A percentile compares a stretch with the other conserved stretches of the same genome.
Conservation (phyloP, 202 grass and related monocot genomes). For the Dendrocalamus latiflorus region DNA sequence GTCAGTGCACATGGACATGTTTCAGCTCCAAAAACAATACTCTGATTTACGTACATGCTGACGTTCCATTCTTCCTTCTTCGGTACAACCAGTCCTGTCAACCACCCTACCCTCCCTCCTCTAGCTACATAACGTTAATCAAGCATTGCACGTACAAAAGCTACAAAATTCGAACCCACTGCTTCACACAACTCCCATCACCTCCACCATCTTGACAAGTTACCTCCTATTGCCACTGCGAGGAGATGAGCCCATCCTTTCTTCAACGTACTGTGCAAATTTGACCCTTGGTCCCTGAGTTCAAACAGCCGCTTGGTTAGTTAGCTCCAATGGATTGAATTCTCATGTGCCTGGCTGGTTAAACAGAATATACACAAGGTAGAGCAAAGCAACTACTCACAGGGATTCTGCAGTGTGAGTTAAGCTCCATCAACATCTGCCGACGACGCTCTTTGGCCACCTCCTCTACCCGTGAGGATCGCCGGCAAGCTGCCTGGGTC, state of each 20-base stretch:
- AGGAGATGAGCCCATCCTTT: constrained; percentile 16
- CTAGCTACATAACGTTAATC: not conserved
- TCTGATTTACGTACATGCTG: not conserved
- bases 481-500: constrained; percentile 39
- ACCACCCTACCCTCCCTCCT: not conserved
- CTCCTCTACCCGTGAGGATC: constrained; percentile 46
- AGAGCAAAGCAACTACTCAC: constrained; percentile 37
- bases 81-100: not conserved
- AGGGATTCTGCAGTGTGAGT: constrained; percentile 60
- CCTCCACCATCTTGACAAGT: not conserved
- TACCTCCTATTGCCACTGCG: not conserved
- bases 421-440: constrained; percentile 70
- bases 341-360: not conserved
- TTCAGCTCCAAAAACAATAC: not conserved
- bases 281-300: constrained; percentile 55
- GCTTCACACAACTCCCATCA: not conserved
- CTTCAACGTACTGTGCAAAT: constrained; percentile 45
- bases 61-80: not conserved
- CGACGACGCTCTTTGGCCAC: constrained; percentile 37
- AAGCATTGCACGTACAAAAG: not conserved
- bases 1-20: not conserved
- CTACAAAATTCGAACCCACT: no score
- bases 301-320: not conserved
- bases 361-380: not conserved
- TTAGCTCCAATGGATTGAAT: not conserved